These are phyloP conservation scores for Mucor sp. DNA, from an alignment of 371 early-diverging fungal genomes.

Conservation along the genomic window DNA sequence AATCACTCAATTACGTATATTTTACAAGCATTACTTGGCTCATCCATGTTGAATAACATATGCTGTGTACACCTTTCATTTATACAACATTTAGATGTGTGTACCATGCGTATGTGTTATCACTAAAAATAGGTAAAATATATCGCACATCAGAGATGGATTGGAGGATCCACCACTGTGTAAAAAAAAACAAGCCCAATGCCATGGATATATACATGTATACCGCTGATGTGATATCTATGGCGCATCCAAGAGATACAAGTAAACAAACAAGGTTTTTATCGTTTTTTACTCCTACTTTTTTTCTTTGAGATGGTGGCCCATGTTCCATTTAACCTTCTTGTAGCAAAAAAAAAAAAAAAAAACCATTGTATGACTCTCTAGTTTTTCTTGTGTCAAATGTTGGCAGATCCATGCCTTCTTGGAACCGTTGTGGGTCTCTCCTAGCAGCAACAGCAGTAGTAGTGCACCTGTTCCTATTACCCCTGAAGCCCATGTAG, in stretches of 20 bases:
- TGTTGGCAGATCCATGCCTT: not conserved
- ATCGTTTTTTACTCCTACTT: not conserved
- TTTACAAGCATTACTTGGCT: not conserved
- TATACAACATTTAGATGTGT: not conserved
- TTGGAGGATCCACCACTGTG: not conserved
- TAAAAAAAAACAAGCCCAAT: too few relatives aligned
- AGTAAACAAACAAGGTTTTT: not conserved
- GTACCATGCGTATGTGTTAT: not conserved
- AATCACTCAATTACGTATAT: not conserved
- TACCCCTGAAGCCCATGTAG: too few relatives aligned
- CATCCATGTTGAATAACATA: not conserved
- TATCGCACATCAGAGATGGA: not conserved
- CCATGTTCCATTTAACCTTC: not conserved
- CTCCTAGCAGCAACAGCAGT: too few relatives aligned
- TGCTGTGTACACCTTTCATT: not conserved
- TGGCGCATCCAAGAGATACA: too few relatives aligned
- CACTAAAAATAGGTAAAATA: not conserved
- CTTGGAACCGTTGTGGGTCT: too few relatives aligned
- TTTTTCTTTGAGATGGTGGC: not conserved
- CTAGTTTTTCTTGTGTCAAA: not conserved
- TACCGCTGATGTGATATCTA: too few relatives aligned
- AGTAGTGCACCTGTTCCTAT: too few relatives aligned
- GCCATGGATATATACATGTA: too few relatives aligned
- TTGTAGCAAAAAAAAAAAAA: too few relatives aligned
- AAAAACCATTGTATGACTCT: not conserved